Base-by-base conservation (phyloP, 345 rosid species). In the Conringia planisiliqua region DNA sequence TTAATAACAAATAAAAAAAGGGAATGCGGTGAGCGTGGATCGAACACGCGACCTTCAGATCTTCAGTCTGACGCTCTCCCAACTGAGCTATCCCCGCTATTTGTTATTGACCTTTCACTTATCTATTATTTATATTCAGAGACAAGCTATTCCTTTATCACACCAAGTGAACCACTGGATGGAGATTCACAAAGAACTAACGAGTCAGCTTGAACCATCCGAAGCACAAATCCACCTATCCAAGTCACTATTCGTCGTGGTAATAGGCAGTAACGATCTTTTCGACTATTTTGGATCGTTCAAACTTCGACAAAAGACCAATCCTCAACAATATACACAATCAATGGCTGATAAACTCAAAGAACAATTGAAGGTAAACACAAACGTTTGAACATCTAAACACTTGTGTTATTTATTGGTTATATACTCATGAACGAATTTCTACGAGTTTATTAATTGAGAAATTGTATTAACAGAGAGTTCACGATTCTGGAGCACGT, bases 41-140 rank as follows among this genome's bases (percentile, higher is more conserved):
- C 85, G 86, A 87, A 87, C 88, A 85, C 84, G 85, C 78, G 85
- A 80, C 88, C 85, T 84, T 82, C 85, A 87, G 88, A 85, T 85
- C 88, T 85, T 85, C 87, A 85, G 84, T 82, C 85, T 89, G 86
- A 90, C 87, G 89, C 96, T 88, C 92, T 89, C 97, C 94, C 97
- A 87, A 89, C 92, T 90, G 90, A 89, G 92, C 97, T 87, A 89
- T 83, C 90, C 89, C 94, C 90, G 84, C 77, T 7, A 35, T 8
- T 35, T 35, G 0, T 33, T 5, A 6, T 6, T 6, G 2, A 7
- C 11, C 9, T 33, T 8, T 38, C 12, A 38, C 12, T 36, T 36
- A 10, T 36, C 0, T 36, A 0, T 3, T 39, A 1, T 39, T 39
- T 10, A 10, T 39, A 0, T 0, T 10, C 11, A 86, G 89, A n/a